These are phyloP conservation scores for Starmerella stellata DNA, from an alignment of 805 yeast species.

Conservation along the genomic window DNA sequence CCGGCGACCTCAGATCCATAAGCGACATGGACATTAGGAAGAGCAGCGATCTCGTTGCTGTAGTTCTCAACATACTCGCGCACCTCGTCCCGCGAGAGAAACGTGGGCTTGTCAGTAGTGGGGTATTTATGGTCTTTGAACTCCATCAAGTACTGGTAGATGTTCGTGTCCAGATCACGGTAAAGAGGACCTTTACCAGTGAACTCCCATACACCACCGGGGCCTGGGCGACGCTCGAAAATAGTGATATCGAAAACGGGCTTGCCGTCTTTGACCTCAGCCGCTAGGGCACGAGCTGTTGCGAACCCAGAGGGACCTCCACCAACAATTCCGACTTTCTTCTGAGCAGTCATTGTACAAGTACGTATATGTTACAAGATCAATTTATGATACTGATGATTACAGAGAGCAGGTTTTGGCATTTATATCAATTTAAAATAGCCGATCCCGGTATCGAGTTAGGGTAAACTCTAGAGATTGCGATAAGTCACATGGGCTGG, in stretches of 20 bases:
- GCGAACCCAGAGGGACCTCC: constrained; percentile 65
- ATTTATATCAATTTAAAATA: too few species aligned
- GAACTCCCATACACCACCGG: constrained; percentile 75
- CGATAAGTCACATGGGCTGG: too few species aligned
- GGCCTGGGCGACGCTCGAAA: constrained; percentile 38
- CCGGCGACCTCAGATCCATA: constrained; percentile 34
- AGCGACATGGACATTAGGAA: constrained; percentile 20
- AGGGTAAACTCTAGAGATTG: too few species aligned
- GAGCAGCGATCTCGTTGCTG: constrained; percentile 27
- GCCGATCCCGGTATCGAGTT: too few species aligned
- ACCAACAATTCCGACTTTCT: constrained; percentile 45
- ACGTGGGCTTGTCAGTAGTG: constrained; percentile 28
- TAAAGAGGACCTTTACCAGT: constrained; percentile 37
- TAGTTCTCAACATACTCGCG: constrained; percentile 42
- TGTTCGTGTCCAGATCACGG: constrained; percentile 49
- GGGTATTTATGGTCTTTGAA: constrained; percentile 38
- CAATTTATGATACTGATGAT: too few species aligned
- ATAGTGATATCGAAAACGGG: constrained; percentile 31
- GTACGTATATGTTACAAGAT: too few species aligned
- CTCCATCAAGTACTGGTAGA: constrained; percentile 48
- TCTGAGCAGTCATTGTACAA: neutral
- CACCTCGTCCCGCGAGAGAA: constrained; percentile 46
- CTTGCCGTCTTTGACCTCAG: constrained; percentile 23
- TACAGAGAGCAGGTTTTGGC: too few species aligned
- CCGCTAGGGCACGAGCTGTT: constrained; percentile 41